A percentile compares a stretch with the other conserved stretches of the same genome.
These are phyloP conservation scores for Dryadomyces sulphureus DNA, from an alignment of 2,329 filamentous ascomycete species.

Conservation along the genomic window DNA sequence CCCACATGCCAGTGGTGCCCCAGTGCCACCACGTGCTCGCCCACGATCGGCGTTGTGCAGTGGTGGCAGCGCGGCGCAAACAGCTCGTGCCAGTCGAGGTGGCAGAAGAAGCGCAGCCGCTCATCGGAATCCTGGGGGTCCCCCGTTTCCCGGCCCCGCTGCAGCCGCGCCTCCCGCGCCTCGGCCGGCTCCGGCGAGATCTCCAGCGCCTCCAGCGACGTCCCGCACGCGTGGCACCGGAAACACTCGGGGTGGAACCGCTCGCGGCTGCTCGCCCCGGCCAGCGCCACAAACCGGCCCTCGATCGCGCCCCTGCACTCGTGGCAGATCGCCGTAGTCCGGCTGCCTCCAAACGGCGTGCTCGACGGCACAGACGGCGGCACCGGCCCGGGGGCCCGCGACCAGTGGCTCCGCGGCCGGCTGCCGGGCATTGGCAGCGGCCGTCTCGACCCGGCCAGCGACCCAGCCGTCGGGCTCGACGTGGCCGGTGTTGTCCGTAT, in stretches of 20 bases:
- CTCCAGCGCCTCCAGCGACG: slow-evolving; percentile 81
- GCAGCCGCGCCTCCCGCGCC: slow-evolving; percentile 55
- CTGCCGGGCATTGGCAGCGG: slow-evolving; percentile 33
- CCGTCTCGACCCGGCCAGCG: slow-evolving; percentile 18
- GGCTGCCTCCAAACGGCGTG: slow-evolving; percentile 14
- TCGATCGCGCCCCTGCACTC: slow-evolving; percentile 75
- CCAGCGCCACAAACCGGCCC: slow-evolving; percentile 76
- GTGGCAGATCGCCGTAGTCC: slow-evolving; percentile 61
- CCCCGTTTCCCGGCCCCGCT: slow-evolving; percentile 47
- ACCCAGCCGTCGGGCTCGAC: slow-evolving; percentile 4
- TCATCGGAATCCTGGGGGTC: slow-evolving; percentile 55
- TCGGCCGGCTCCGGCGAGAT: slow-evolving; percentile 84
- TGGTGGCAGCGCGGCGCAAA: slow-evolving; percentile 89
- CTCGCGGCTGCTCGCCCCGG: slow-evolving; percentile 14
- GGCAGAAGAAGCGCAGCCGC: slow-evolving; percentile 78
- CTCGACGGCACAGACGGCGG: background rate
- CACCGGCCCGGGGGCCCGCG: slow-evolving; percentile 30
- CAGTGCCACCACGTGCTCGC: slow-evolving; percentile 84
- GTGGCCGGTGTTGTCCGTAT: slow-evolving; percentile 14
- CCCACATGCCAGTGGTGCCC: slow-evolving; percentile 94
- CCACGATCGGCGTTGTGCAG: slow-evolving; percentile 92
- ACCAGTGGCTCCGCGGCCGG: slow-evolving; percentile 40
- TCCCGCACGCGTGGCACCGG: slow-evolving; percentile 73
- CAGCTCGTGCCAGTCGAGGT: slow-evolving; percentile 94
- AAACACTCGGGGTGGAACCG: slow-evolving; percentile 94